phyloP scores from a whole-genome alignment of 306 rosid species.

The Malus sieversii region DNA sequence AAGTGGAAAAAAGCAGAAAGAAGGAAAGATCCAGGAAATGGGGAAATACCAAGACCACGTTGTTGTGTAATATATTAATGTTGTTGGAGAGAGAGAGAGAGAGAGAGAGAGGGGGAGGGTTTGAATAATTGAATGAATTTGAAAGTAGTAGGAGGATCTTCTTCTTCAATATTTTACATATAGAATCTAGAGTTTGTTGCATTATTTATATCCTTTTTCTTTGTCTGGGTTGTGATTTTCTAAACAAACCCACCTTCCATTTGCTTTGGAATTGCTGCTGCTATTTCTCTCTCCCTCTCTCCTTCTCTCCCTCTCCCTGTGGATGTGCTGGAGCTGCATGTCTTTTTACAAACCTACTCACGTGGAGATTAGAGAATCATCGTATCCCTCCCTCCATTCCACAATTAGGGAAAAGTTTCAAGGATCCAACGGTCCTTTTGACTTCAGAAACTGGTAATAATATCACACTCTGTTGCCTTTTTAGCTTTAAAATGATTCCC shows the following conservation, averaged over 20 bases:
- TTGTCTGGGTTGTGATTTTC: neutral
- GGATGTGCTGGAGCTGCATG: neutral
- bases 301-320: neutral
- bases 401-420: neutral
- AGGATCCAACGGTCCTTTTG: neutral
- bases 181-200: neutral
- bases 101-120: neutral
- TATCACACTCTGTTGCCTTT: neutral
- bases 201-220: neutral
- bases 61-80: neutral
- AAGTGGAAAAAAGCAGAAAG: neutral
- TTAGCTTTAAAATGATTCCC: too few species aligned
- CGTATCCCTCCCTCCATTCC: neutral
- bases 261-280: slow-evolving; percentile 16
- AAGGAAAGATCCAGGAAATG: slow-evolving; percentile 46
- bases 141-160: neutral
- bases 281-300: neutral
- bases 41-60: neutral
- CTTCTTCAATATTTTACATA: neutral
- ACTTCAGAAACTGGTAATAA: neutral
- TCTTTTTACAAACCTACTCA: slow-evolving; percentile 12
- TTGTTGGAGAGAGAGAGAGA: too few species aligned
- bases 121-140: neutral
- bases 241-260: neutral
- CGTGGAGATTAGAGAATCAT: neutral